A percentile compares a stretch with the other conserved stretches of the same genome.
Conservation (phyloP, 1,139 yeast species). For the Kurtzmaniella quercitrusa region DNA sequence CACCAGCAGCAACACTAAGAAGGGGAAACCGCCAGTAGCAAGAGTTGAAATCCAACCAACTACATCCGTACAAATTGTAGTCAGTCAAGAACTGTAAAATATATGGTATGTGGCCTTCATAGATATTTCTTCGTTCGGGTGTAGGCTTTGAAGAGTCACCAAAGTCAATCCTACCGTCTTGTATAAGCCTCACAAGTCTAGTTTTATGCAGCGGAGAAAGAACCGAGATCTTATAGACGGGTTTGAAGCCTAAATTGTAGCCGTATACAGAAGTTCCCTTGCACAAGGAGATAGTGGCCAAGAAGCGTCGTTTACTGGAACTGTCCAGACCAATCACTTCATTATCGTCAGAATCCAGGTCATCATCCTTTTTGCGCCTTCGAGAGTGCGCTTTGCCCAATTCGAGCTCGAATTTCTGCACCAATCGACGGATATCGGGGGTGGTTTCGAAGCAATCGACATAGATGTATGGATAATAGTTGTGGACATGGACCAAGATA, state of each 20-base stretch:
- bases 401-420: conserved; percentile 16
- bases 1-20: conserved; percentile 10
- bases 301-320: conserved; percentile 23
- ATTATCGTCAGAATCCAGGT: conserved; percentile 9
- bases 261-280: conserved; percentile 85
- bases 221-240: conserved; percentile 65
- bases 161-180: conserved; percentile 41
- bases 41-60: conserved; percentile 51
- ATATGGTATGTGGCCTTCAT: conserved; percentile 79
- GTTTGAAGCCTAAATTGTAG: conserved; percentile 58
- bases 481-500: conserved; percentile 67
- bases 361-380: conserved; percentile 10
- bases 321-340: conserved; percentile 10
- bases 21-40: conserved; percentile 41
- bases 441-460: conserved; percentile 39
- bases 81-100: conserved; percentile 76
- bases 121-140: conserved; percentile 18
- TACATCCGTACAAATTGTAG: conserved; percentile 80
- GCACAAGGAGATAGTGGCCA: conserved; percentile 67
- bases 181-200: conserved; percentile 56
- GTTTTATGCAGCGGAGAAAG: conserved; percentile 59
- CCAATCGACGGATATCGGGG: conserved; percentile 12
- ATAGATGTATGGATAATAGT: conserved; percentile 76
- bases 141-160: not conserved
- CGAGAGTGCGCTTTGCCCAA: conserved; percentile 15